Percentiles rank a stretch among this genome's conserved stretches.
phyloP scores from a whole-genome alignment of 805 yeast species.

The Hanseniaspora meyeri region DNA sequence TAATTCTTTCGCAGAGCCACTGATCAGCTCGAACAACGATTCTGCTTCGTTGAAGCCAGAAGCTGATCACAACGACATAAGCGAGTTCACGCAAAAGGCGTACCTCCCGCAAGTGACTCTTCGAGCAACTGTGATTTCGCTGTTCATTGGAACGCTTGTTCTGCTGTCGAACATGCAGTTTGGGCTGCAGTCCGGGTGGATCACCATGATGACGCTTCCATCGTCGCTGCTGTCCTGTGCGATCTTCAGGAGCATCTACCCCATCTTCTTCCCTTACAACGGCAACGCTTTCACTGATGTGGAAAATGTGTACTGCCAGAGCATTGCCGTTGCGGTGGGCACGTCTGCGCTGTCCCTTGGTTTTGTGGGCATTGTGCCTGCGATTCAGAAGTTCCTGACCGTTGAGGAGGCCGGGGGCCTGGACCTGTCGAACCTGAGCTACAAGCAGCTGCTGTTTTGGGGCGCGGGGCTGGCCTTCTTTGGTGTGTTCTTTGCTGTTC shows the following conservation, averaged over 20 bases:
- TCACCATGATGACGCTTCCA: conserved; percentile 96
- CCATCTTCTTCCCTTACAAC: conserved; percentile 19
- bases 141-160: conserved; percentile 75
- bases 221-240: conserved; percentile 83
- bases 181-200: conserved; percentile 98
- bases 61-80: not conserved
- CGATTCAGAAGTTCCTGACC: conserved; percentile 77
- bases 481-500: conserved; percentile 91
- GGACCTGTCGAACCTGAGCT: conserved; percentile 27
- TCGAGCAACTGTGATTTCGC: conserved; percentile 63
- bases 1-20: not conserved
- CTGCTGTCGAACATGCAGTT: conserved; percentile 86
- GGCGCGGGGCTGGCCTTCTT: conserved; percentile 77
- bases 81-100: conserved; percentile 38
- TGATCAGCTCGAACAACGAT: not conserved
- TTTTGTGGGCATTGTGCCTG: conserved; percentile 89
- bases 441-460: conserved; percentile 62
- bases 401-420: conserved; percentile 57
- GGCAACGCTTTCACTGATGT: conserved; percentile 58
- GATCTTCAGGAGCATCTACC: conserved; percentile 49
- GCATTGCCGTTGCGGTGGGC: conserved; percentile 92
- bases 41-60: not conserved
- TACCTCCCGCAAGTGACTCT: conserved; percentile 53
- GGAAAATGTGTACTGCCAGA: conserved; percentile 86
- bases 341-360: conserved; percentile 96